Evolutionary conservation across 176 grass and related monocot species (phyloP).

Genomic region (Bonia amplexicaulis): DNA sequence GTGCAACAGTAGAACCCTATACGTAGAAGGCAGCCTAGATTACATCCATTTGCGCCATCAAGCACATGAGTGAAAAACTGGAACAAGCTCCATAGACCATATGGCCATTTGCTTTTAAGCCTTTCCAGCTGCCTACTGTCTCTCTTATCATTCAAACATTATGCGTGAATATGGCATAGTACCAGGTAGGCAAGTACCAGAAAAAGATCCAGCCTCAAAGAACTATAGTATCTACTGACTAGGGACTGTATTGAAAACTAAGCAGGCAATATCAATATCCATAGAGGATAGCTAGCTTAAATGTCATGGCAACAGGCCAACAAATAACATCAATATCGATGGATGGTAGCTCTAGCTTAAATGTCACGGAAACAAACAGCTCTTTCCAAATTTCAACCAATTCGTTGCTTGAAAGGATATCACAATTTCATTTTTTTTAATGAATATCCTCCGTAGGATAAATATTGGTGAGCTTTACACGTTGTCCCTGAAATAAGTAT

Average conservation of each 20-base stretch:
- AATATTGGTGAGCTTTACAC: neutral
- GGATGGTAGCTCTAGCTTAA: neutral
- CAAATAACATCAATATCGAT: slow-evolving; percentile 15
- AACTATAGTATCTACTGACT: neutral
- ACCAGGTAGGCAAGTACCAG: neutral
- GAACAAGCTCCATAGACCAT: neutral
- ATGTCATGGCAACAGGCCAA: neutral
- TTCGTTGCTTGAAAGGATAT: neutral
- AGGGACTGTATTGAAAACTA: neutral
- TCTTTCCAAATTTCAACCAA: neutral
- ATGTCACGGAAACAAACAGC: neutral
- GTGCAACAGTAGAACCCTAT: too few species aligned
- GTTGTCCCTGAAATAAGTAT: neutral
- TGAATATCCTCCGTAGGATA: neutral
- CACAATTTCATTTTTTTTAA: neutral
- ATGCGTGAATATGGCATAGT: neutral
- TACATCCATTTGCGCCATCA: neutral
- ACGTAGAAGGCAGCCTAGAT: neutral
- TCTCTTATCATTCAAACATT: neutral
- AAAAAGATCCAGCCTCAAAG: neutral
- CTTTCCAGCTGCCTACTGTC: neutral
- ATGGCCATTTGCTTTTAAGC: neutral
- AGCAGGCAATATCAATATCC: neutral
- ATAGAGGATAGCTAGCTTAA: neutral
- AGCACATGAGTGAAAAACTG: neutral